Percentiles rank a stretch among this genome's conserved stretches.
These are phyloP conservation scores for Solanum virginianum DNA, from an alignment of 257 asterid genomes.

Conservation along the genomic window DNA sequence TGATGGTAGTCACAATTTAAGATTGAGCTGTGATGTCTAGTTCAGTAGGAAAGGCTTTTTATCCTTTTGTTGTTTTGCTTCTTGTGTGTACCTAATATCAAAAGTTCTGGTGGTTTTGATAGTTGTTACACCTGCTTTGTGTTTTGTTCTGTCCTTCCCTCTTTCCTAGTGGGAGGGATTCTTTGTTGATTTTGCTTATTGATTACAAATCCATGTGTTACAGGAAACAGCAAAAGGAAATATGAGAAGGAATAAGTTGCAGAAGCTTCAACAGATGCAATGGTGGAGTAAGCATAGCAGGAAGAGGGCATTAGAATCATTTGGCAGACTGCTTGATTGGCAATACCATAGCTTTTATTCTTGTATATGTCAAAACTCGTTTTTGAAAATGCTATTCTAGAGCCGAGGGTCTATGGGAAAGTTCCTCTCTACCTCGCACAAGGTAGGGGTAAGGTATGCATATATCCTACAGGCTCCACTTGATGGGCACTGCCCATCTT, in stretches of 20 bases:
- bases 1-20: not conserved
- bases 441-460: not conserved
- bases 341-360: not conserved
- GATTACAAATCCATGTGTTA: not conserved
- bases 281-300: conserved; percentile 36
- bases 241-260: conserved; percentile 16
- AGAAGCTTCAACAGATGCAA: conserved; percentile 31
- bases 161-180: not conserved
- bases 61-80: not conserved
- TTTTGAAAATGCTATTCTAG: not conserved
- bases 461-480: too few relatives aligned
- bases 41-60: not conserved
- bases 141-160: not conserved
- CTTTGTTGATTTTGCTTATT: not conserved
- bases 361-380: not conserved
- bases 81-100: not conserved
- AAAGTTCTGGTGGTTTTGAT: not conserved
- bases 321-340: not conserved
- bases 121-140: not conserved
- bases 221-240: conserved; percentile 41
- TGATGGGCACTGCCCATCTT: not conserved
- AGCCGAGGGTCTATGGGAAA: not conserved
- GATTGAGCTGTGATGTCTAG: not conserved
- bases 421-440: not conserved
- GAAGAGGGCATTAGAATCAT: not conserved